Percentiles rank a stretch among this genome's conserved stretches.
These are phyloP conservation scores for Pythium aphanidermatum DNA, from an alignment of 352 stramenopile genomes.

Conservation along the genomic window DNA sequence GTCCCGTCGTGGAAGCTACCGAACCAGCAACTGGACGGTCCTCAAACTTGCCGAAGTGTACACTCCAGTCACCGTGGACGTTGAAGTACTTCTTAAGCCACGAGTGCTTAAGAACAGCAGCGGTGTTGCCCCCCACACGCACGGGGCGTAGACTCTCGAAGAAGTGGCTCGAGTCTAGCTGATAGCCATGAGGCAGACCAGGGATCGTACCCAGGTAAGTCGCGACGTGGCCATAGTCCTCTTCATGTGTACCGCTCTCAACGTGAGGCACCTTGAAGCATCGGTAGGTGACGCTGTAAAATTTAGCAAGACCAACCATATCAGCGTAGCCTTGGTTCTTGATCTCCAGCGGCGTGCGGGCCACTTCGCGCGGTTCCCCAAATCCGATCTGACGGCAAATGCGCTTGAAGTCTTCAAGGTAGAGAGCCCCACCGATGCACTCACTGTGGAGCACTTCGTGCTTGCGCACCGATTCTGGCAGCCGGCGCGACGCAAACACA, in stretches of 20 bases:
- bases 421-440: constrained; percentile 86
- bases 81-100: constrained; percentile 81
- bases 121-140: constrained; percentile 86
- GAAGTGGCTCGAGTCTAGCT: constrained; percentile 68
- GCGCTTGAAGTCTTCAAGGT: constrained; percentile 90
- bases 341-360: constrained; percentile 65
- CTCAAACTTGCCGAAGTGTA: constrained; percentile 62
- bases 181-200: constrained; percentile 47
- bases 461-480: constrained; percentile 59
- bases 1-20: neutral
- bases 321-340: constrained; percentile 47
- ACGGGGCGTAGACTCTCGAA: constrained; percentile 75
- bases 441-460: constrained; percentile 88
- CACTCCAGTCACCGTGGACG: constrained; percentile 74
- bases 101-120: constrained; percentile 64
- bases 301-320: constrained; percentile 74
- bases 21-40: neutral
- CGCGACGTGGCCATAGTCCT: constrained; percentile 91
- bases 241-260: constrained; percentile 55
- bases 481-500: constrained; percentile 79
- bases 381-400: constrained; percentile 79
- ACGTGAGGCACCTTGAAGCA: constrained; percentile 81
- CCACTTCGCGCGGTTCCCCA: constrained; percentile 79
- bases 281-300: constrained; percentile 87
- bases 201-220: constrained; percentile 90